phyloP scores from a whole-genome alignment of 139 green algal species.

The Auxenochlorella pyrenoidosa region DNA sequence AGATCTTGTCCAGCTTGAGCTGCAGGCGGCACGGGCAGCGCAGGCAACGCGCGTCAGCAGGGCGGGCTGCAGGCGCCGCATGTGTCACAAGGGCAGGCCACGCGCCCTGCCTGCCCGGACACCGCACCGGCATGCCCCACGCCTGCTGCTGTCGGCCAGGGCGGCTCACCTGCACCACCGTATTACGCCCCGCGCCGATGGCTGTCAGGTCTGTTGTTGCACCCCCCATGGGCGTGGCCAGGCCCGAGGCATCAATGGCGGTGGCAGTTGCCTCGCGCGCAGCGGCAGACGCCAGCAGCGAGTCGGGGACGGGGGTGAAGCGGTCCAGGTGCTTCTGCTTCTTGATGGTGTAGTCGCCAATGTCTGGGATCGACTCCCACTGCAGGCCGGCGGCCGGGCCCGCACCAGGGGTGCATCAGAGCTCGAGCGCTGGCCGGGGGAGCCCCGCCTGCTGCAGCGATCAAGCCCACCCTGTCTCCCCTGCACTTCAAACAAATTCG shows the following conservation, averaged over 20 bases:
- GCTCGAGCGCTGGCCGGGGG: too few relatives aligned
- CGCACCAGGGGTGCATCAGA: background rate
- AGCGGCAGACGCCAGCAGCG: slow-evolving; percentile 81
- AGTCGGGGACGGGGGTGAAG: slow-evolving; percentile 94
- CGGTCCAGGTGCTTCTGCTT: slow-evolving; percentile 74
- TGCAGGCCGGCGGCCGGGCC: background rate
- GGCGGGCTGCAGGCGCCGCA: too few relatives aligned
- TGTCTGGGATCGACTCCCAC: slow-evolving; percentile 97
- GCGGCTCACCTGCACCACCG: slow-evolving; percentile 75
- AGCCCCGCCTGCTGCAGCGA: background rate
- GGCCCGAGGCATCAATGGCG: slow-evolving; percentile 47
- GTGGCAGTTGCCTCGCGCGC: slow-evolving; percentile 70
- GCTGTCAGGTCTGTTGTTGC: slow-evolving; percentile 92
- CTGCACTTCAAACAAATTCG: too few relatives aligned
- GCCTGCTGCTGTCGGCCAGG: background rate
- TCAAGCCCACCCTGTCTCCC: background rate
- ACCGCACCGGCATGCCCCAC: too few relatives aligned
- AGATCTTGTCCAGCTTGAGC: slow-evolving; percentile 96
- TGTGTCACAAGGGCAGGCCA: background rate
- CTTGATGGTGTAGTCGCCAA: slow-evolving; percentile 98
- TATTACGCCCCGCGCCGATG: slow-evolving; percentile 80
- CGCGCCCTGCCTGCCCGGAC: too few relatives aligned
- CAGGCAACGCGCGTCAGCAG: too few relatives aligned
- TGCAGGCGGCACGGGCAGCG: background rate
- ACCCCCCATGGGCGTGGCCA: slow-evolving; percentile 60